Evolutionary conservation across 2,329 filamentous ascomycete species (phyloP).

Genomic region (Ilyonectria destructans): DNA sequence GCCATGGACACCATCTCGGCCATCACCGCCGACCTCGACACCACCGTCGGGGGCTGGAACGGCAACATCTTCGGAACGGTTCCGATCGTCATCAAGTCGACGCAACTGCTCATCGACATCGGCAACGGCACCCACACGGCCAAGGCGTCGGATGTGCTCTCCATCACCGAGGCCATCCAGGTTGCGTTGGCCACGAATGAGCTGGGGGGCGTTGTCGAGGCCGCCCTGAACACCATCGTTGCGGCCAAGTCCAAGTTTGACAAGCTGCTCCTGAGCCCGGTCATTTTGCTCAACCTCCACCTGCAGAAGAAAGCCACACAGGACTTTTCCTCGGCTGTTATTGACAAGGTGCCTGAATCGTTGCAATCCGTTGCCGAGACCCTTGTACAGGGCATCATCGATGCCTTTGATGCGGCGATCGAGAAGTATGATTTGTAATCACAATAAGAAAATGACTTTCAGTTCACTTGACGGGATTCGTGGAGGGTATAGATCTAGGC

Average conservation of each 20-base stretch:
- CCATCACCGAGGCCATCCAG: slow-evolving; percentile 56
- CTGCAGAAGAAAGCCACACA: slow-evolving; percentile 58
- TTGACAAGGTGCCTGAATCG: slow-evolving; percentile 58
- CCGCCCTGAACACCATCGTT: slow-evolving; percentile 58
- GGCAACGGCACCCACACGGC: slow-evolving; percentile 58
- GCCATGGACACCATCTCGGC: slow-evolving; percentile 56
- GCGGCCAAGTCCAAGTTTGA: slow-evolving; percentile 62
- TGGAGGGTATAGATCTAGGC: not conserved
- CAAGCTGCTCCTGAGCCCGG: slow-evolving; percentile 57
- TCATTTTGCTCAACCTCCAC: slow-evolving; percentile 61
- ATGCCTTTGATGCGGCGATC: slow-evolving; percentile 58
- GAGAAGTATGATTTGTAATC: slow-evolving; percentile 47
- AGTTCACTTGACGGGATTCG: slow-evolving; percentile 7
- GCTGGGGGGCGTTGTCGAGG: slow-evolving; percentile 57
- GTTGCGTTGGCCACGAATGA: slow-evolving; percentile 57
- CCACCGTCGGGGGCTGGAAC: slow-evolving; percentile 55
- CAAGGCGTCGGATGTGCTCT: slow-evolving; percentile 56
- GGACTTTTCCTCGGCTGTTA: slow-evolving; percentile 56
- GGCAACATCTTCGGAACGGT: slow-evolving; percentile 58
- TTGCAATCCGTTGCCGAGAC: slow-evolving; percentile 53
- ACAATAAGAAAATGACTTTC: not conserved
- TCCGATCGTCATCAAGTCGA: slow-evolving; percentile 59
- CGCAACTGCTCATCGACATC: slow-evolving; percentile 58
- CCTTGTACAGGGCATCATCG: slow-evolving; percentile 58
- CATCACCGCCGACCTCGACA: slow-evolving; percentile 54